Base-by-base conservation (phyloP, 2,329 filamentous ascomycete species). In the Penicillium verrucosum region DNA sequence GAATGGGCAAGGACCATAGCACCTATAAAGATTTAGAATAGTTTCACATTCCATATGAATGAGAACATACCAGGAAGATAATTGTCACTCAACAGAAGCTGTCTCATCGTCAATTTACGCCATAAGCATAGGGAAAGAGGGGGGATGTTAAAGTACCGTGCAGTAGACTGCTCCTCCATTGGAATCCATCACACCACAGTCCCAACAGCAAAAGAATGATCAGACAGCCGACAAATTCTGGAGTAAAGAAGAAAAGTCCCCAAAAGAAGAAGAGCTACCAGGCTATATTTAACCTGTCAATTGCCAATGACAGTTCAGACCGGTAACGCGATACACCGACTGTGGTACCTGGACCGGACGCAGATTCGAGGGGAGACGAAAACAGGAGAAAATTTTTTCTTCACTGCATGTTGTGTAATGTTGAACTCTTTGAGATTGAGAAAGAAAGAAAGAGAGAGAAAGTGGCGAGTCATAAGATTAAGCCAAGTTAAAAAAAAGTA, bases 1-100 rank as follows among this genome's bases (percentile, higher is more conserved):
- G 94, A 97, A 79, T 97, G 92, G 60, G 92, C 92, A 62, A 99
- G 86, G 45, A 99, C 92, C 66, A 94, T 85, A 58, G 92, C 93
- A 74, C 94, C 93, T 96, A 64, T 96, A 63, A 46, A 61, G 12
- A n/a, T 18, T 55, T 34, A 54, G 23, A 51, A 34, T 11, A 6
- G 16, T 38, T 43, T 5, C 42, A 30, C 5, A 8, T 23, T n/a
- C 4, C 10, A 30, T 14, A 12, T 46, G 0, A 23, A 36, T 30
- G 12, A 38, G 59, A 58, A 74, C 77, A 69, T 81, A 95, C 92
- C 92, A 73, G 94, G 93, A 49, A 99, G 85, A 76, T 99, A 99
- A 61, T 84, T 84, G 78, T 99, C 92, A 78, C 85, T 96, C 78
- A 96, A 81, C 55, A 97, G 85, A 74, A 99, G 89, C 93, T 97